These are phyloP conservation scores for Neurospora intermedia DNA, from an alignment of 495 filamentous ascomycete species.

Conservation along the genomic window DNA sequence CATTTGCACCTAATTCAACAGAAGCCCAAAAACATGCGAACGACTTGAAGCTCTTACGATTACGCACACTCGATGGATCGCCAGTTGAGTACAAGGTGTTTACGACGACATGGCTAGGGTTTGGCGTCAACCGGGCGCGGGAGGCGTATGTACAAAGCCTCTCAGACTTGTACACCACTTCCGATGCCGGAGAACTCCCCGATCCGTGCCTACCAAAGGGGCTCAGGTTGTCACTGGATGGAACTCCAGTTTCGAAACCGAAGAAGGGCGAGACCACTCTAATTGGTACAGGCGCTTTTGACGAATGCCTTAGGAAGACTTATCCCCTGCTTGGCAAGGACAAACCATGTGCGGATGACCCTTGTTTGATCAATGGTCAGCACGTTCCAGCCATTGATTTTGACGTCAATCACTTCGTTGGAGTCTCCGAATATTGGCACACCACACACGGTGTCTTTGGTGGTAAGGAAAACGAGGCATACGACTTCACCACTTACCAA, in stretches of 20 bases:
- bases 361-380: conserved; percentile 79
- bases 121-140: conserved; percentile 86
- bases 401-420: conserved; percentile 94
- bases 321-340: conserved; percentile 87
- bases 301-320: conserved; percentile 72
- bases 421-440: conserved; percentile 98
- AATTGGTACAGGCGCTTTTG: conserved; percentile 74
- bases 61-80: conserved; percentile 71
- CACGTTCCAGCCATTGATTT: conserved; percentile 97
- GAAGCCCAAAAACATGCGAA: conserved; percentile 84
- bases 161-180: conserved; percentile 44
- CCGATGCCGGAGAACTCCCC: conserved; percentile 54
- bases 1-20: conserved; percentile 89
- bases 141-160: conserved; percentile 67
- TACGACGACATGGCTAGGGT: conserved; percentile 92
- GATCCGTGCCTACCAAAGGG: conserved; percentile 87
- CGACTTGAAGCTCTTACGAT: conserved; percentile 73
- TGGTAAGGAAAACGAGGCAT: conserved; percentile 68
- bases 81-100: conserved; percentile 78
- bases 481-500: conserved; percentile 89
- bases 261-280: conserved; percentile 33
- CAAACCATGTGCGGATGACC: conserved; percentile 67
- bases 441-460: conserved; percentile 93
- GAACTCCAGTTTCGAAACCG: conserved; percentile 30
- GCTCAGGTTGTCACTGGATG: conserved; percentile 55